Evolutionary conservation across 495 filamentous ascomycete genomes (phyloP).

Genomic region (Annulohypoxylon moriforme): DNA sequence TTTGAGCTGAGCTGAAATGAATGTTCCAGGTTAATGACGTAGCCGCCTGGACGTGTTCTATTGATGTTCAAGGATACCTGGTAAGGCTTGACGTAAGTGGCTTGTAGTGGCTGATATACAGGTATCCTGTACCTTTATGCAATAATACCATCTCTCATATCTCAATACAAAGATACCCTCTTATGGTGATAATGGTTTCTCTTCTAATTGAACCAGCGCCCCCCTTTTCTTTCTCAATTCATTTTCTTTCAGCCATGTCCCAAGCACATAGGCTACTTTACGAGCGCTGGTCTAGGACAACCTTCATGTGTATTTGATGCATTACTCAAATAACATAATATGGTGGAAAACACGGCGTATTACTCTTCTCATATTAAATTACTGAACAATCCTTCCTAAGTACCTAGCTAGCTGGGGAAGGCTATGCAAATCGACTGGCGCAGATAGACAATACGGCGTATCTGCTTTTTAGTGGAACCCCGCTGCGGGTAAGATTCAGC

Average conservation of each 20-base stretch:
- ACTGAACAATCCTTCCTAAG: not conserved
- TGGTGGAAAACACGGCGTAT: not conserved
- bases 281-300: too few species aligned
- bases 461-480: conserved; percentile 12
- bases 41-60: not conserved
- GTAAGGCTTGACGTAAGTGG: not conserved
- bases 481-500: not conserved
- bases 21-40: too few species aligned
- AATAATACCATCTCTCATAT: not conserved
- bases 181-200: not conserved
- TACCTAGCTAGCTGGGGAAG: not conserved
- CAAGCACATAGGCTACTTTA: not conserved
- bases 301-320: too few species aligned
- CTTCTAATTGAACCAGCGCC: not conserved
- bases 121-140: too few species aligned
- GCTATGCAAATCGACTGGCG: too few species aligned
- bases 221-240: not conserved
- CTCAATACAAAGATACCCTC: not conserved
- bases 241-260: not conserved
- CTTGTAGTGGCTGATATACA: not conserved
- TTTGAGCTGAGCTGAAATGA: too few species aligned
- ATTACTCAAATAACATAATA: not conserved
- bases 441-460: conserved; percentile 31
- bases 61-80: not conserved
- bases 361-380: not conserved